Evolutionary conservation across 441 rosid genomes (phyloP), one percentile per base, ranked within the genome.

Genomic region (Capsella rubella): DNA sequence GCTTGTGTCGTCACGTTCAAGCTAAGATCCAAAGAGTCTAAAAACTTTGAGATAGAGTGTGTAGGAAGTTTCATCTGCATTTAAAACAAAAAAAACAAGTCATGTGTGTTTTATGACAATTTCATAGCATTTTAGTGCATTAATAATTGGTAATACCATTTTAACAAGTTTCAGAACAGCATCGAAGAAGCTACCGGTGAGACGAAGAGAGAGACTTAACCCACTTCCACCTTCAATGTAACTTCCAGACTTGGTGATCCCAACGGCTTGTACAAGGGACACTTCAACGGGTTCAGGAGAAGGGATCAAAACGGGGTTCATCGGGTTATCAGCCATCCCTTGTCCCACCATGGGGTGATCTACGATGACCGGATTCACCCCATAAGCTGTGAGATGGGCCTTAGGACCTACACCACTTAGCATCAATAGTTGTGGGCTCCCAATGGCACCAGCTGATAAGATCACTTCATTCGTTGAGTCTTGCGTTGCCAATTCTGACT

Each of bases 291-390:
- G 85, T 3, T 15, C 21, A 32, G 83, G 79, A 18, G 89, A 81
- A 27, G 89, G 91, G 28, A 87, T 58, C 7, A 77, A 50, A 49
- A 87, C 72, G 4, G 79, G 80, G 15, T 84, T 82, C 83, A 84
- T 77, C 0, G 91, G 91, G 72, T 87, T 87, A 72, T 87, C 91
- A 12, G 77, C 74, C 87, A 85, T 77, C 31, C 86, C 84, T 64
- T 76, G 85, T 1, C 91, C 91, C 42, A 85, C 91, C 79, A 80
- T 56, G 0, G 87, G 85, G 12, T 81, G 79, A 47, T 85, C 85
- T 46, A 82, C 12, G 3, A 77, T 21, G 50, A 77, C 4, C 53
- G 82, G 84, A 11, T 67, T 47, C 31, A 83, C 67, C 39, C 79
- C 74, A 9, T 65, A 79, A 15, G 53, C 34, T 25, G 8, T 8